Evolutionary conservation across 1,284 basidiomycete genomes (phyloP).

Genomic region (Cystobasidium sp.): DNA sequence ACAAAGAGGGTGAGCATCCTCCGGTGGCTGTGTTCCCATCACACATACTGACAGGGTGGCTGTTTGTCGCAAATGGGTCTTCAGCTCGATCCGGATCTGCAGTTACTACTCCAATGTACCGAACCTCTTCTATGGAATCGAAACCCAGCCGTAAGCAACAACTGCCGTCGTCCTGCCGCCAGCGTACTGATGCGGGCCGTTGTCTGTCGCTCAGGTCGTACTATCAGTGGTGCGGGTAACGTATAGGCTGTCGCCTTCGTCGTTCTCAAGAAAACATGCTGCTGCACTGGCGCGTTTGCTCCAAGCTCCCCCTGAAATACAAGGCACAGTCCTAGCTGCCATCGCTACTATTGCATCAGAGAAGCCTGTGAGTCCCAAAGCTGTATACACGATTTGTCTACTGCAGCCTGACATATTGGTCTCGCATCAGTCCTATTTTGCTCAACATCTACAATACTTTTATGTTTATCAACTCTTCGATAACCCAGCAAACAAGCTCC

Average conservation of each 20-base stretch:
- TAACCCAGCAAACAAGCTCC: constrained; percentile 64
- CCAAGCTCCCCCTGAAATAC: constrained; percentile 68
- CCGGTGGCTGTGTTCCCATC: constrained; percentile 50
- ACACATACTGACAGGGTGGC: not conserved
- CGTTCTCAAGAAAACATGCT: constrained; percentile 64
- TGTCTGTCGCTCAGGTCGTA: constrained; percentile 65
- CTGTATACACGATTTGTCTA: not conserved
- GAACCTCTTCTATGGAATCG: constrained; percentile 79
- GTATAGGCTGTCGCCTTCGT: constrained; percentile 71
- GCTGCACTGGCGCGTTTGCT: constrained; percentile 73
- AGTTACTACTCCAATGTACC: constrained; percentile 72
- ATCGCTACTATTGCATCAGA: constrained; percentile 65
- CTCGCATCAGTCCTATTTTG: constrained; percentile 11
- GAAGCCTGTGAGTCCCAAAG: not conserved
- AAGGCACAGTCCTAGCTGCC: constrained; percentile 73
- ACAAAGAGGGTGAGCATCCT: constrained; percentile 46
- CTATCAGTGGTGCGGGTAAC: constrained; percentile 72
- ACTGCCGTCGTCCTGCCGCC: not conserved
- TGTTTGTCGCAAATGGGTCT: not conserved
- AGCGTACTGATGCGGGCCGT: not conserved
- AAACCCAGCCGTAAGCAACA: constrained; percentile 74
- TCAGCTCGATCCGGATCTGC: constrained; percentile 69
- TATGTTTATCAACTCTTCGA: constrained; percentile 75
- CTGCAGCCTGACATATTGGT: constrained; percentile 53
- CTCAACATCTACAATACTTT: constrained; percentile 62